Base-by-base conservation (phyloP, 345 rosid genomes). In the Firmiana major region DNA sequence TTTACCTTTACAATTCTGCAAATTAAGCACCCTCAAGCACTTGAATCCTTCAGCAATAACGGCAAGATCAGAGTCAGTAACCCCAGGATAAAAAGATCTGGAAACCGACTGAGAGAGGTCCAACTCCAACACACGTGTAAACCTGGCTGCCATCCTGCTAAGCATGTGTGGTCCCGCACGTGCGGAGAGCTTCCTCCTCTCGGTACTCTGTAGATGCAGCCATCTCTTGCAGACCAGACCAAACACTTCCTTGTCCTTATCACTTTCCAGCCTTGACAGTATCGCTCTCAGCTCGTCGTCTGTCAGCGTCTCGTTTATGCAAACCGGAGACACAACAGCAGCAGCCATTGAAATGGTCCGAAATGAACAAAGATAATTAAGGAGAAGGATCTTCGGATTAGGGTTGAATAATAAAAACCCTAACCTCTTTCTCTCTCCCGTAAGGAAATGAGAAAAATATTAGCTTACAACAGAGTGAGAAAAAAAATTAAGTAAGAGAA, bases 131-230 rank as follows among this genome's bases (percentile, higher is more conserved):
- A 91, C 84, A 15, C 85, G 81, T 31, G 89, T 85, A 84, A 94
- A 94, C 83, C 98, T 87, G 16, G 88, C 82, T 17, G 97, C 97
- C 79, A 91, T 88, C 81, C 87, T 90, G 60, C 78, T 79, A 55
- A 94, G 97, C 97, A 94, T 86, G 75, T 36, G 98, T 6, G 97
- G 88, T 36, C 99, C 99, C 28, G 99, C 99, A 31, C 97, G 94
- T 21, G 90, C 94, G 5, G 94, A 89, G 51, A 96, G 90, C 86
- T 87, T 92, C 90, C 82, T 92, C 87, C 99, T 86, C 82, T 90
- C 97, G 0, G 91, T 86, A 82, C 98, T 95, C 90, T 95, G 97
- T 78, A 95, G 83, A 74, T 79, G 62, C 38, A 95, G 85, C 99
- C 99, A 93, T 80, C 90, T 80, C 90, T 93, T 92, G 81, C 98